Evolutionary conservation across 768 basidiomycete species (phyloP).

Genomic region (Nevesoporus exiguus): DNA sequence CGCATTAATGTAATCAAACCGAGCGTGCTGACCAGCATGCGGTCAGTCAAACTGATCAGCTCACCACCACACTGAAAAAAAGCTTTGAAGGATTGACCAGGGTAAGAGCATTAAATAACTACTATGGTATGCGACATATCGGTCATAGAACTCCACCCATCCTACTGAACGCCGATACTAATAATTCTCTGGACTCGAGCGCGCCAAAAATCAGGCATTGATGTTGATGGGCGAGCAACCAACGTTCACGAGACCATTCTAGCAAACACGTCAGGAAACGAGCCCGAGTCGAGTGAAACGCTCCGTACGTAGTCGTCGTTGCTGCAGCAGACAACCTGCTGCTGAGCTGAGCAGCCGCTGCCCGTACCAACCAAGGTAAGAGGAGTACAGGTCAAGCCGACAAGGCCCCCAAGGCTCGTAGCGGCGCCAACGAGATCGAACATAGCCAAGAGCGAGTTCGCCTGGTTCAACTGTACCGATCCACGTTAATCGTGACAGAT

Average conservation of each 20-base stretch:
- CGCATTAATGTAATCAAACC: too few species aligned
- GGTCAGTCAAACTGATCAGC: background rate
- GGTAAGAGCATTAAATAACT: background rate
- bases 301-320: slow-evolving; percentile 4
- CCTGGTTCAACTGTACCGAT: background rate
- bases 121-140: background rate
- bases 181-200: background rate
- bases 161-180: background rate
- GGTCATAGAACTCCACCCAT: background rate
- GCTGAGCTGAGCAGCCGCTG: background rate
- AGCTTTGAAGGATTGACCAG: background rate
- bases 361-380: slow-evolving; percentile 5
- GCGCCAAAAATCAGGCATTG: background rate
- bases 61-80: background rate
- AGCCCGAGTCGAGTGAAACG: too few species aligned
- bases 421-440: background rate
- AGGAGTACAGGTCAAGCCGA: slow-evolving; percentile 11
- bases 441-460: background rate
- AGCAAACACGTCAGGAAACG: background rate
- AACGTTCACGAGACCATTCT: slow-evolving; percentile 4
- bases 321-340: slow-evolving; percentile 10
- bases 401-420: background rate
- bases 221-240: slow-evolving; percentile 4
- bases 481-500: background rate
- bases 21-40: background rate